Evolutionary conservation across 202 grass and related monocot species (phyloP), one percentile per base, ranked within the genome.

Genomic region (Musa balbisiana): DNA sequence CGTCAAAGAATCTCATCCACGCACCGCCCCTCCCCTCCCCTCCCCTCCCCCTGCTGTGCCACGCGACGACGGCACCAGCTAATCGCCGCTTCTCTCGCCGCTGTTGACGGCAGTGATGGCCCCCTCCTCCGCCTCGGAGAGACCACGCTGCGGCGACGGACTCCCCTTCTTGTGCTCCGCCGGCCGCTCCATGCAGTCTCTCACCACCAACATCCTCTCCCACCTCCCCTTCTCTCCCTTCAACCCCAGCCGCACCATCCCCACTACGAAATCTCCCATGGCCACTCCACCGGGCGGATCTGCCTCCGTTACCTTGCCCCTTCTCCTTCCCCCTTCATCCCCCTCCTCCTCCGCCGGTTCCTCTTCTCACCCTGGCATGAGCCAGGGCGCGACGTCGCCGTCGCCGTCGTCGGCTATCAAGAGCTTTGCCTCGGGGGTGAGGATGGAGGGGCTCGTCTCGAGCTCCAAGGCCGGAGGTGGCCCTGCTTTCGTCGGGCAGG

Each of bases 401-500:
- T 68, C 76, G 52, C 56, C 33, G 70, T 52, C 33, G 54, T 58
- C 80, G 82, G 80, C 78, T 62, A 60, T 80, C 22, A 83, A 72
- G 66, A 86, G 73, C 70, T 75, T 62, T 69, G 49, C 79, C 51
- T 54, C 87, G 15, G 69, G 80, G 51, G 69, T 79, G 75, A 82
- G 78, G 77, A 87, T 92, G 73, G 82, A 83, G 33, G 77, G 81
- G 16, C 76, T 62, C 17, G 67, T 62, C 16, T 54, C 78, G 4
- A 70, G 50, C 52, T 73, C 66, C 49, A 66, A 69, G 12, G 73
- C 81, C 10, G 81, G 80, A 52, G 77, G 71, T 22, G 94, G 91
- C 0, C 91, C 91, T 3, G 91, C 86, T 21, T 98, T 98, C 77
- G 94, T 98, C 24, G 94, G 94, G 25, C 94, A 92, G 83, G 90